Evolutionary conservation across 2,329 filamentous ascomycete species (phyloP), one percentile per base, ranked within the genome.

Genomic region (Diaporthe vaccinii): DNA sequence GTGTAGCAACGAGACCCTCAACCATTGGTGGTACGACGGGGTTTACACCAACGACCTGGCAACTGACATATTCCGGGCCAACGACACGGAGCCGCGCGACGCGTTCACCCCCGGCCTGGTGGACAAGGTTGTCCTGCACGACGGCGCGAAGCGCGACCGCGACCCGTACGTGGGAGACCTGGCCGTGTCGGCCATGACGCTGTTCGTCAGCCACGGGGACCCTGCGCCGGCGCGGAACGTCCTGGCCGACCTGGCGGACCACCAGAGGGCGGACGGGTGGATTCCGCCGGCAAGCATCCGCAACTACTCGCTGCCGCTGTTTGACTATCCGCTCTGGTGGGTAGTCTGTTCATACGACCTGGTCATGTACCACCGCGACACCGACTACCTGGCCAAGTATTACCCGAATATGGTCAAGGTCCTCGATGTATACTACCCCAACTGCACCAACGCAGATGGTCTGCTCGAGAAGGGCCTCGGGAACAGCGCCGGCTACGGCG

Each of bases 281-380:
- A 88, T 90, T 62, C 88, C 88, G 8, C 88, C 88, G 0, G 86
- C 88, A 10, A 88, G 86, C 80, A 90, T 89, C 25, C 85, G 83
- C 34, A 81, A 85, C 68, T 90, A 90, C 77, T 84, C 83, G 0
- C 84, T 90, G 1, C 80, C 82, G 0, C 81, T 90, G 0, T 88
- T 89, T 55, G 88, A 90, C 75, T 90, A 89, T 73, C 87, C 88
- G 2, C 80, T 90, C 0, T 89, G 86, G 85, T 90, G 88, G 88
- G 84, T 89, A 2, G 82, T 85, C 10, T 87, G 84, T 75, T 86
- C 83, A 73, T 85, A 84, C 75, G 87, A 90, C 77, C 81, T 86
- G 28, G 85, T 88, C 61, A 82, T 89, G 80, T 88, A 90, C 79
- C 88, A 86, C 0, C 87, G 86, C 15, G 85, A 89, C 78, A 77